Conservation (phyloP, 495 filamentous ascomycete species). For the Amniculicola lignicola region DNA sequence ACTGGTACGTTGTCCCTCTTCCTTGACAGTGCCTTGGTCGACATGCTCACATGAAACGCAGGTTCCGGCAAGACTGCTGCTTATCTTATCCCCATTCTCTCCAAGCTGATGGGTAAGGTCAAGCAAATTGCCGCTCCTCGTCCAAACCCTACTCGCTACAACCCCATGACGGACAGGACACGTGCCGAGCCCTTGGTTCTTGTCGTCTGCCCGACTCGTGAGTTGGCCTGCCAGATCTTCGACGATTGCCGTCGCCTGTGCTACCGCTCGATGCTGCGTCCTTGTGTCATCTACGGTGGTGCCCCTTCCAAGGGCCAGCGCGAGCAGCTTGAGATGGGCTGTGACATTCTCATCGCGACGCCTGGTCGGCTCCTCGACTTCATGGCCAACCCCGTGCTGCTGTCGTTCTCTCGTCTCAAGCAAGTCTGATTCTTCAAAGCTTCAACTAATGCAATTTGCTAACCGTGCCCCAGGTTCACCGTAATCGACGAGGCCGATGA, state of each 20-base stretch:
- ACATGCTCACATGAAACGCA: constrained; percentile 41
- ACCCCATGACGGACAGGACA: constrained; percentile 45
- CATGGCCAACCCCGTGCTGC: constrained; percentile 61
- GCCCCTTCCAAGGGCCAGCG: constrained; percentile 63
- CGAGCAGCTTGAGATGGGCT: constrained; percentile 72
- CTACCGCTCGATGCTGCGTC: constrained; percentile 91
- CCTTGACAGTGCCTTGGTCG: background rate
- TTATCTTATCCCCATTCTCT: constrained; percentile 84
- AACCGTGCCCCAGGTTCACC: constrained; percentile 57
- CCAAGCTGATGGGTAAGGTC: constrained; percentile 89
- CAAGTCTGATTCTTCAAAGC: constrained; percentile 43
- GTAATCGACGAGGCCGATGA: constrained; percentile 96
- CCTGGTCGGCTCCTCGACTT: constrained; percentile 84
- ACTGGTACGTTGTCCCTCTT: constrained; percentile 62
- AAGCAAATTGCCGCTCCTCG: constrained; percentile 75
- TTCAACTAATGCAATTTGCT: background rate
- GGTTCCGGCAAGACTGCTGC: constrained; percentile 96
- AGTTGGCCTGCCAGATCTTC: constrained; percentile 91
- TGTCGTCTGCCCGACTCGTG: constrained; percentile 80
- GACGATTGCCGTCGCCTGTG: constrained; percentile 86
- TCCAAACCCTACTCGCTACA: constrained; percentile 53
- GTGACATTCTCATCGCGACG: constrained; percentile 84
- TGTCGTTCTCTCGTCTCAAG: constrained; percentile 73
- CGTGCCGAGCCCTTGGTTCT: constrained; percentile 82
- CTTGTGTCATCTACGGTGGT: constrained; percentile 88